Evolutionary conservation across 2,329 filamentous ascomycete species (phyloP), one percentile per base, ranked within the genome.

Genomic region (Malbranchea zuffiana): DNA sequence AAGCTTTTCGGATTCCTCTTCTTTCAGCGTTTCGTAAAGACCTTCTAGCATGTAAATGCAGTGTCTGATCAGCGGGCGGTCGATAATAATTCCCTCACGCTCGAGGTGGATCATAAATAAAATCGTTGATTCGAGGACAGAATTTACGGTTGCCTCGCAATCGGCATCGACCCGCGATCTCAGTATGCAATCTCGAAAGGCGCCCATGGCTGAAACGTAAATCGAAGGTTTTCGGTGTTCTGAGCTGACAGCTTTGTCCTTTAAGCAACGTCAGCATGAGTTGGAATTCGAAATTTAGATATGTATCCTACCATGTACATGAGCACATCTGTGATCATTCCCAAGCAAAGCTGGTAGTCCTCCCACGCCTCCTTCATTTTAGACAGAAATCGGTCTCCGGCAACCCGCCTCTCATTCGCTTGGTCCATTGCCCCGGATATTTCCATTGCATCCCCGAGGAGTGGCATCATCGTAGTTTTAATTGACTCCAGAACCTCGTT

Each of bases 31-130:
- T 56, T 93, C 82, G 55, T 94, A 92, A 0, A 98, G 68, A 5
- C 76, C 76, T 54, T 92, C 88, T 4, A 98, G 70, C 86, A 98
- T 95, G 49, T 82, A 78, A 2, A 85, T 74, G 54, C 84, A 88
- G 35, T 82, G 80, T 47, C 84, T 81, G 48, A 96, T 75, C 3
- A 94, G 68, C 23, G 75, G 73, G 48, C 82, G 78, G 57, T 96
- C 83, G 43, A 96, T 87, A 10, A 84, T 74, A 50, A 95, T 86
- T 18, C 88, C 90, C 41, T 86, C 78, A 18, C 90, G 72, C 58
- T 96, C 90, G 78, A 95, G 86, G 43, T 82, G 76, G 46, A 98
- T 82, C 61, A 95, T 83, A 45, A 94, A 87, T 3, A 96, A 70
- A 19, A 96, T 72, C 10, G 94, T 83, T 4, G 76, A 75, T 50